Evolutionary conservation across 768 basidiomycete genomes (phyloP), one percentile per base, ranked within the genome.

Genomic region (Mrakia blollopis): DNA sequence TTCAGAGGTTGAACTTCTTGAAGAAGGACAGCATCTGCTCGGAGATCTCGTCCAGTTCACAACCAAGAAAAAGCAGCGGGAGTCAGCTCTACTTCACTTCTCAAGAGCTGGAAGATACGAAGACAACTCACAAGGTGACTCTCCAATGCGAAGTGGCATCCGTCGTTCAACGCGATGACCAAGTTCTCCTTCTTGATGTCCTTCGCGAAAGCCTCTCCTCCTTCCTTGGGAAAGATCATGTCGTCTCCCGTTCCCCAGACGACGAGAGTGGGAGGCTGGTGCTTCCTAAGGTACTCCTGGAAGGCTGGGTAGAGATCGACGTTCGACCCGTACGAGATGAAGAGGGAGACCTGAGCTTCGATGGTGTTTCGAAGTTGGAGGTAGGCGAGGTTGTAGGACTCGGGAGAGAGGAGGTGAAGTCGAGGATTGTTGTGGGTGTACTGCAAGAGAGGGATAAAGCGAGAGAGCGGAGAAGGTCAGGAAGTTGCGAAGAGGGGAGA

Each of bases 191-290:
- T 57, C 80, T 85, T 80, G 3, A 85, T 85, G 28, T 77, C 82
- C 79, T 84, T 85, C 32, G 32, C 25, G 82, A 81, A 88, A 28
- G 86, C 86, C 78, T 86, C 83, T 0, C 86, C 87, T 2, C 87
- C 87, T 0, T 84, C 77, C 13, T 85, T 83, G 30, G 85, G 76
- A 83, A 88, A 88, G 74, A 86, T 82, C 47, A 50, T 50, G 9
- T 73, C 47, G 77, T 88, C 87, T 77, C 85, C 83, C 78, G 82
- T 84, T 11, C 87, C 87, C 88, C 88, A 88, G 7, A 87, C 82
- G 0, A 84, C 87, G 3, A 88, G 83, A 23, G 87, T 78, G 1
- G 86, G 85, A 28, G 86, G 85, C 72, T 85, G 81, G 78, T 82
- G 80, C 52, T 83, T 78, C 28, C 83, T 80, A 79, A 88, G 83